phyloP scores from a whole-genome alignment of 75 land plant genomes.

The Selaginella moellendorffii region DNA sequence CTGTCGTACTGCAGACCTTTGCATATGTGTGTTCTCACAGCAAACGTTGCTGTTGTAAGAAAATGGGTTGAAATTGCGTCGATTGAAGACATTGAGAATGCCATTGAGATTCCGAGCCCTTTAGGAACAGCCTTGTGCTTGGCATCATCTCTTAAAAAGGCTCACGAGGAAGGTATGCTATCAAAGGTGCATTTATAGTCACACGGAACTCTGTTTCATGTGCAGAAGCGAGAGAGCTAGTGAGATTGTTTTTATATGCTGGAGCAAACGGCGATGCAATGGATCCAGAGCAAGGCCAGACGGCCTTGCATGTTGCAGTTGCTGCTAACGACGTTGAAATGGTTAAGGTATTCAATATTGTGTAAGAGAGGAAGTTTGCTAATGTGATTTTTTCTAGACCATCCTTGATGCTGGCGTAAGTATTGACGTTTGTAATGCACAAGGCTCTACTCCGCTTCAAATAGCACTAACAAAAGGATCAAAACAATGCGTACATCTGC shows the following conservation, averaged over 20 bases:
- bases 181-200: neutral
- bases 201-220: neutral
- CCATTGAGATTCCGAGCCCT: slow-evolving; percentile 58
- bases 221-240: slow-evolving; percentile 77
- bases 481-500: slow-evolving; percentile 67
- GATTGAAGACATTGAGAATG: slow-evolving; percentile 41
- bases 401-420: slow-evolving; percentile 81
- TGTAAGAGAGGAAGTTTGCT: neutral
- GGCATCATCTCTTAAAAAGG: slow-evolving; percentile 85
- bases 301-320: slow-evolving; percentile 75
- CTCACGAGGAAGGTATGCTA: slow-evolving; percentile 35
- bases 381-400: slow-evolving; percentile 27
- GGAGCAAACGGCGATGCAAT: slow-evolving; percentile 72
- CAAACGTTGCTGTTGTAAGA: slow-evolving; percentile 70
- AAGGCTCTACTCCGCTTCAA: slow-evolving; percentile 74
- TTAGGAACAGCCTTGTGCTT: slow-evolving; percentile 75
- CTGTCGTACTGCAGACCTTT: slow-evolving; percentile 46
- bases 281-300: slow-evolving; percentile 47
- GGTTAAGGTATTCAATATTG: slow-evolving; percentile 42
- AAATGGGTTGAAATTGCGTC: slow-evolving; percentile 81
- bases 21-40: slow-evolving; percentile 64
- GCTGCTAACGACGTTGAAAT: slow-evolving; percentile 75
- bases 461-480: slow-evolving; percentile 85
- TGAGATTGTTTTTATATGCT: slow-evolving; percentile 53
- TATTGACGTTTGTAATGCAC: slow-evolving; percentile 57